phyloP scores from a whole-genome alignment of 176 grass and related monocot species.

The Tuctoria greenei region DNA sequence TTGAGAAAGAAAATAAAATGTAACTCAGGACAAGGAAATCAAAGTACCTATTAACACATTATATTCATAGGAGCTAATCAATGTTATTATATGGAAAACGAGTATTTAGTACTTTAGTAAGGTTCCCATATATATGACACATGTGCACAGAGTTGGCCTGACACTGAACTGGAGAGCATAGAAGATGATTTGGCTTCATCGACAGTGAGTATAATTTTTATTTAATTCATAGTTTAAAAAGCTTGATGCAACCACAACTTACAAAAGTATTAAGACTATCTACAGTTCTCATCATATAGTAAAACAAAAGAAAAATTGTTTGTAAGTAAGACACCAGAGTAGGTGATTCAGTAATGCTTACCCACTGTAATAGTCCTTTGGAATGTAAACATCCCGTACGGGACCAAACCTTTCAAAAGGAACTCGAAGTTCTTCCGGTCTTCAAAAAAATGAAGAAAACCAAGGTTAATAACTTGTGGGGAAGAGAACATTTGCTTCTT shows the following conservation, averaged over 20 bases:
- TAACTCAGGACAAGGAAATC: conserved; percentile 35
- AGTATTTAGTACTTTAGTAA: not conserved
- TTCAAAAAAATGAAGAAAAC: conserved; percentile 36
- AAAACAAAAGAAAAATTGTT: not conserved
- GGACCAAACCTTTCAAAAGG: conserved; percentile 95
- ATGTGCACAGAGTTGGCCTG: not conserved
- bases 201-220: not conserved
- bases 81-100: not conserved
- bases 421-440: conserved; percentile 71
- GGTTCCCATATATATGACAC: not conserved
- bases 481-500: not conserved
- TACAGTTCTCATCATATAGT: not conserved
- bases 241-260: not conserved
- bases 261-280: not conserved
- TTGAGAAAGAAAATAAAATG: conserved; percentile 30
- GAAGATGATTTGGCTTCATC: not conserved
- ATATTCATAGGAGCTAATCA: not conserved
- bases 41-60: conserved; percentile 13
- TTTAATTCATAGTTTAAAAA: conserved; percentile 6
- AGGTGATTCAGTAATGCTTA: conserved; percentile 34
- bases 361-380: conserved; percentile 87
- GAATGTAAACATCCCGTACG: conserved; percentile 89
- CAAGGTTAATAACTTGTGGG: not conserved
- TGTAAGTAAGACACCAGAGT: not conserved
- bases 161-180: conserved; percentile 3